Base-by-base conservation (phyloP, 2,329 filamentous ascomycete genomes). In the Talaromyces amestolkiae region DNA sequence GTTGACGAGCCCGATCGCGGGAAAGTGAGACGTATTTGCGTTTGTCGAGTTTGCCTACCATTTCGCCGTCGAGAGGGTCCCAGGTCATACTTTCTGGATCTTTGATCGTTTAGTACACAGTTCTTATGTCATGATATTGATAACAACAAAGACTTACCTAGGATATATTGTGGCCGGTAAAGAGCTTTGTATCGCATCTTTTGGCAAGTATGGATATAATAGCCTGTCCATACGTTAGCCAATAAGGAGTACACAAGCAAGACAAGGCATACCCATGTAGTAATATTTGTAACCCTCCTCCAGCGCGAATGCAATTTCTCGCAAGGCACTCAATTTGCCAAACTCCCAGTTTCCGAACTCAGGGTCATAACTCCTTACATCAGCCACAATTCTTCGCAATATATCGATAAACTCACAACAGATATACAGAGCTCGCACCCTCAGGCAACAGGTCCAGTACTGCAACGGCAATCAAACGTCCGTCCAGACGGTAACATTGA, bases 291-390 rank as follows among this genome's bases (percentile, higher is more conserved):
- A 88, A 0, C 76, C 78, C 4, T 77, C 81, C 70, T 89, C 85
- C 1, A 83, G 68, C 0, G 86, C 80, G 31, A 89, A 77, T 0
- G 82, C 80, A 31, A 86, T 83, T 72, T 89, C 87, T 62, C 85
- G 79, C 69, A 89, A 73, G 5, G 87, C 87, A 68, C 84, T 87
- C 58, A 89, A 73, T 72, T 89, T 89, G 5, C 87, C 87, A 70
- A 89, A 85, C 64, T 85, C 84, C 82, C 82, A 89, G 58, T 84
- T 79, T 68, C 84, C 84, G 70, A 85, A 86, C 65, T 86, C 84
- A 10, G 82, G 83, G 70, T 89, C 85, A 72, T 89, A 89, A 67
- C 81, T 83, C 63, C 58, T 19, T 5, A n/a, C 31, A 33, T 37
- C 8, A 31, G 35, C 22, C 7, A 35, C 35, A 27, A 13, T 0